A percentile compares a stretch with the other conserved stretches of the same genome.
phyloP scores from a whole-genome alignment of 129 eudicot genomes.

The Chrysanthemum makinoi region DNA sequence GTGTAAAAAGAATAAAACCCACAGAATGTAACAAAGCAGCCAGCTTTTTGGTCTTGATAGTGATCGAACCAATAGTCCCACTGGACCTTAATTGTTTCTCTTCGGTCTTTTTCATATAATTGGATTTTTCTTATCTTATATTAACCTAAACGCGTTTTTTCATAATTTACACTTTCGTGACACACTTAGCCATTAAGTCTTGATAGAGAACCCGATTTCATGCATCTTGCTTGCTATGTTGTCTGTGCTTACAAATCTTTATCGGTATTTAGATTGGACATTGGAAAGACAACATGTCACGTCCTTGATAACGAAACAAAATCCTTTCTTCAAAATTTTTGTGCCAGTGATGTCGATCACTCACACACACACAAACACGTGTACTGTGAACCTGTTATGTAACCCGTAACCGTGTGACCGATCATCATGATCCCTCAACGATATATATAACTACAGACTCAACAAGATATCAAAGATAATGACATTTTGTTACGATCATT shows the following conservation, averaged over 20 bases:
- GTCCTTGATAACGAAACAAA: background rate
- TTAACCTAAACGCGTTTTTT: background rate
- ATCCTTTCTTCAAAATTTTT: background rate
- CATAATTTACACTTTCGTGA: background rate
- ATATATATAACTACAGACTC: too few relatives aligned
- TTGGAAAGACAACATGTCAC: background rate
- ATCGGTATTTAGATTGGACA: background rate
- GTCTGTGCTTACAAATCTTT: background rate
- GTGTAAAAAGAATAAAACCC: background rate
- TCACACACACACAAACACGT: background rate
- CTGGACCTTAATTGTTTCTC: background rate
- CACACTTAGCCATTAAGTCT: background rate
- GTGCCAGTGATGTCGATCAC: background rate
- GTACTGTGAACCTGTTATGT: background rate
- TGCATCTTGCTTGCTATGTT: background rate
- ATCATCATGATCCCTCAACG: too few relatives aligned
- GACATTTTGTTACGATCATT: too few relatives aligned
- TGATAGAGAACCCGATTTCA: background rate
- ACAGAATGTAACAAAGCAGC: background rate
- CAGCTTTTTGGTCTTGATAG: conserved; percentile 10
- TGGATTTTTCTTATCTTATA: background rate
- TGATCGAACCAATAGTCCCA: conserved; percentile 1
- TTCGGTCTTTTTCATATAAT: background rate
- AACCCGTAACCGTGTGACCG: too few relatives aligned
- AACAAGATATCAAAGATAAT: too few relatives aligned